Evolutionary conservation across 345 rosid species (phyloP).

Genomic region (Melastoma malabathricum): DNA sequence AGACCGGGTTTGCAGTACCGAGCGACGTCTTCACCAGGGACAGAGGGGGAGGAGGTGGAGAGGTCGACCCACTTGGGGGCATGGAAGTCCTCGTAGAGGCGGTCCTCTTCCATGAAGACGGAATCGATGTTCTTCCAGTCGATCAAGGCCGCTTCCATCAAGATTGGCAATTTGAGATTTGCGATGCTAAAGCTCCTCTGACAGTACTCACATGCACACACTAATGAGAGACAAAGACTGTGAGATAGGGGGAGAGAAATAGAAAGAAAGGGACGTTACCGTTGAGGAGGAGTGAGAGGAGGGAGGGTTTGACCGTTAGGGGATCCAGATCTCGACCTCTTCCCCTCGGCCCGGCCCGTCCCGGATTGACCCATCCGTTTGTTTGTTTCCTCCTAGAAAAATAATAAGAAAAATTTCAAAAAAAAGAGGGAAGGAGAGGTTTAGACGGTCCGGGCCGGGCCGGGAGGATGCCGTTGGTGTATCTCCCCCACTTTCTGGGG

Average conservation of each 20-base stretch:
- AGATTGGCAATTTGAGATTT: not conserved
- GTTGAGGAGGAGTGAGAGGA: not conserved
- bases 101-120: conserved; percentile 53
- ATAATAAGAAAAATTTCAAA: no score
- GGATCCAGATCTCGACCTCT: not conserved
- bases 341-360: no score
- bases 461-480: no score
- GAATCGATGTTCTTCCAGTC: conserved; percentile 84
- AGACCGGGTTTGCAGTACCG: conserved; percentile 91
- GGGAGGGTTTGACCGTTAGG: not conserved
- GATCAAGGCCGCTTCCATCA: conserved; percentile 77
- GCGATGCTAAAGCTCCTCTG: not conserved
- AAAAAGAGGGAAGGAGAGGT: no score
- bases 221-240: not conserved
- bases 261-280: not conserved
- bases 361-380: no score
- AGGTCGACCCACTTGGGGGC: conserved; percentile 92
- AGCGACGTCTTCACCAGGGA: conserved; percentile 26
- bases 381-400: no score
- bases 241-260: not conserved
- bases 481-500: no score
- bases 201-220: not conserved
- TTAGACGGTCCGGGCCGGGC: no score
- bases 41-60: conserved; percentile 22
- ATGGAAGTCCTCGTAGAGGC: conserved; percentile 56